Percentiles rank a stretch among this genome's conserved stretches.
Conservation (phyloP, 495 filamentous ascomycete genomes). For the Tuber magnatum region DNA sequence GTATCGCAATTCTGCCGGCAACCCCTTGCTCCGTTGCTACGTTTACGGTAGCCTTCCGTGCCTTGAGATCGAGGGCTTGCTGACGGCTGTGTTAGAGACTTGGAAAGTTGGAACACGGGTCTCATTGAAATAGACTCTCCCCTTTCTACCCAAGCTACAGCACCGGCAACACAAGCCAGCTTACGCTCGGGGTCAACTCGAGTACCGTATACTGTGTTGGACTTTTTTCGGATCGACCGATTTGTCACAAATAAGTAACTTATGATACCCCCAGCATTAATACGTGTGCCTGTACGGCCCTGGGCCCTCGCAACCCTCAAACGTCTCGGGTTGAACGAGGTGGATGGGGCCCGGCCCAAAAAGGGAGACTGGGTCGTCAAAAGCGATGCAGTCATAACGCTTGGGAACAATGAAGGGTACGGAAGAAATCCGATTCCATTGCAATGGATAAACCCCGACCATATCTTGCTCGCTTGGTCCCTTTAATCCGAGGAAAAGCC, state of each 20-base stretch:
- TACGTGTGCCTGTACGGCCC: not conserved
- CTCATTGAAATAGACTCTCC: not conserved
- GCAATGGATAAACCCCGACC: not conserved
- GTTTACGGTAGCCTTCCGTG: not conserved
- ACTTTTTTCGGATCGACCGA: not conserved
- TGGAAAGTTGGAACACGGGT: not conserved
- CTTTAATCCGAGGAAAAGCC: not conserved
- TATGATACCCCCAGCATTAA: not conserved
- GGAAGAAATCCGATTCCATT: not conserved
- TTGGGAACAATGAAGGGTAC: not conserved
- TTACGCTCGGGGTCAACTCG: not conserved
- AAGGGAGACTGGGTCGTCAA: not conserved
- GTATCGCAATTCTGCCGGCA: not conserved
- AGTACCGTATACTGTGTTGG: not conserved
- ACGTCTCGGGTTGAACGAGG: not conserved
- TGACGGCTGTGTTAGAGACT: not conserved
- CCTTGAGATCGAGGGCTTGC: not conserved
- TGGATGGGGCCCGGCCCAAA: not conserved
- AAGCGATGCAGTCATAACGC: not conserved
- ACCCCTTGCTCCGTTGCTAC: not conserved
- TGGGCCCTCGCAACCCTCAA: not conserved
- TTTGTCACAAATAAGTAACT: not conserved
- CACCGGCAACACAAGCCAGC: not conserved
- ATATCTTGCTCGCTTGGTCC: not conserved
- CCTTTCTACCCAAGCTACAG: not conserved